Conservation (phyloP, 306 rosid genomes). For the Sphenostylis stenocarpa region DNA sequence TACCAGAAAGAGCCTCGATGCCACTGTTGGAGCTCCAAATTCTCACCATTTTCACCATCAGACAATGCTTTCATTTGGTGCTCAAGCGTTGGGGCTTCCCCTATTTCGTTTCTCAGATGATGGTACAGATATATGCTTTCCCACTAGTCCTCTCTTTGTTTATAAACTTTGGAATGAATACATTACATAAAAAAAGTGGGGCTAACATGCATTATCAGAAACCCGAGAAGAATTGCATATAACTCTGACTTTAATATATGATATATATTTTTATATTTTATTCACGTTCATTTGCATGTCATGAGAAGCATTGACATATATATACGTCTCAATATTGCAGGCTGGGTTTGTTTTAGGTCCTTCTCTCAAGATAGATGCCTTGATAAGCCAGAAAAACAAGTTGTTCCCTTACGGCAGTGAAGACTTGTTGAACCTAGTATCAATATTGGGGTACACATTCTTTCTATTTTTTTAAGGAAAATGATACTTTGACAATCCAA, state of each 20-base stretch:
- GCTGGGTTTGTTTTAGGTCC: constrained; percentile 50
- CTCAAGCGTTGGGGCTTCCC: constrained; percentile 50
- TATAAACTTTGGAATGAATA: too few relatives aligned
- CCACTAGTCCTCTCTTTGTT: background rate
- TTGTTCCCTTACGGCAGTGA: constrained; percentile 37
- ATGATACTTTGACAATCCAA: too few relatives aligned
- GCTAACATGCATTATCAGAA: too few relatives aligned
- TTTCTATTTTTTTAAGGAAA: too few relatives aligned
- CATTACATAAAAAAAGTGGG: too few relatives aligned
- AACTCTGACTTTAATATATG: too few relatives aligned
- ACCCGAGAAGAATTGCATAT: too few relatives aligned
- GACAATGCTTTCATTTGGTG: constrained; percentile 34
- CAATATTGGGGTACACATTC: constrained; percentile 35
- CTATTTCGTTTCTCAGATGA: constrained; percentile 45
- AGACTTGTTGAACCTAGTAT: constrained; percentile 26
- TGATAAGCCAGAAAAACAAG: background rate
- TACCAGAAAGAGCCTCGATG: background rate
- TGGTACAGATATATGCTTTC: constrained; percentile 32
- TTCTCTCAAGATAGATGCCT: background rate
- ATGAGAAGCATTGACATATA: background rate
- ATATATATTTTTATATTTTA: background rate
- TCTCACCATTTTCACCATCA: constrained; percentile 29
- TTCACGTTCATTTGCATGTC: background rate
- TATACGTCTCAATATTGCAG: constrained; percentile 18
- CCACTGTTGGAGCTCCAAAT: constrained; percentile 53